Base-by-base conservation (phyloP, 1,139 yeast species). In the Magnusiomyces paraingens region DNA sequence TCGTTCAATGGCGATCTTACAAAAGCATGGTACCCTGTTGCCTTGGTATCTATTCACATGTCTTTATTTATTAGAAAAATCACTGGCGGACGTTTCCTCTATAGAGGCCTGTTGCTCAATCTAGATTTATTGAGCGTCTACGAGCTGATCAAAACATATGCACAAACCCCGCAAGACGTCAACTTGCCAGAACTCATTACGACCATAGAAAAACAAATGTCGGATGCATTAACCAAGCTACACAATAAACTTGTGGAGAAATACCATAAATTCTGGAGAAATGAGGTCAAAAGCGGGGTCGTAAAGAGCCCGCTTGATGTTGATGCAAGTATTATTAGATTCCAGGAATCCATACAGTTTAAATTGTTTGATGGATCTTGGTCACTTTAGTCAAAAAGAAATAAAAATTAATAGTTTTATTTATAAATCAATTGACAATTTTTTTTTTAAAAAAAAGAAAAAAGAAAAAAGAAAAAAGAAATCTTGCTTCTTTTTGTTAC, bases 261-360 rank as follows among this genome's bases (percentile, higher is more conserved):
- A 38, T 53, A 38, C 53, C 58, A 39, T 29, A 39, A 21, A 36
- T 36, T 39, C 45, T 39, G 49, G 47, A 38, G 32, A 36, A 21
- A 17, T 17, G 49, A 21, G 18, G 49, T 47, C 18, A 36, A 39
- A 45, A 22, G 38, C n/a, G 39, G 50, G 6, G 3, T 17, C 21
- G 36, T 45, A 21, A 36, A 38, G 32, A 43, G 29, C 22, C 38
- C 39, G 20, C 21, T 47, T 11, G 32, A 45, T 10, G 46, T 36
- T 26, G 48, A 43, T 43, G 47, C 48, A 11, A 46, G 45, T 35
- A 18, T 35, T 4, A 20, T 48, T 17, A 38, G 41, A 35, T 47
- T 50, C 20, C 49, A 46, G 15, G 42, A 39, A 39, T 41, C 46
- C 5, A 39, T 35, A 59, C 63, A 60, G 61, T 50, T 20, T 44